Evolutionary conservation across 1,284 basidiomycete species (phyloP), one percentile per base, ranked within the genome.

Genomic region (Leccinum subspadiceum): DNA sequence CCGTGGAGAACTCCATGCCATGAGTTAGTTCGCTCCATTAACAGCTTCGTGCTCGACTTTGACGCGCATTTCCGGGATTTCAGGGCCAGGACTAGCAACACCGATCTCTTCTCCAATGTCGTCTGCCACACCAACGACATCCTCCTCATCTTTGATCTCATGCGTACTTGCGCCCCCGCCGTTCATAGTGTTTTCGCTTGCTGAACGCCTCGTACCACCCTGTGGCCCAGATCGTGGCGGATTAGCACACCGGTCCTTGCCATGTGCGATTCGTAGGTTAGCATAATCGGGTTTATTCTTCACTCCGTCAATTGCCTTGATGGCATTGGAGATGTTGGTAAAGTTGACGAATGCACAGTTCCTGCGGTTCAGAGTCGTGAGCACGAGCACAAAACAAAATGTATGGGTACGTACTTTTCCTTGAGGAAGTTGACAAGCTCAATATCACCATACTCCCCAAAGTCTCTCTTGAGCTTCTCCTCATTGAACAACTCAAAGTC

Each of bases 261-360:
- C 95, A 75, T 95, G 93, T 4, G 93, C 89, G 62, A 96, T 90
- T 39, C 92, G 88, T 62, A 95, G 77, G 73, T 86, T 87, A 26
- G 84, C 81, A 71, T 95, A 95, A 72, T 93, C 92, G 5, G 89
- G 82, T 73, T 91, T 91, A 70, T 82, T 84, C 83, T 96, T 95
- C 75, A 96, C 85, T 12, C 87, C 90, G 60, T 96, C 94, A 68
- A 97, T 95, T 17, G 95, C 94, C 79, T 97, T 97, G 81, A 95
- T 94, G 24, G 94, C 94, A 67, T 94, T 93, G 57, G 90, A 87
- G 66, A 97, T 89, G 76, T 94, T 94, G 53, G 87, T 89, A 70
- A 94, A 97, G 80, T 97, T 98, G 70, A 96, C 91, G 73, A 96
- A 98, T 35, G 92, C 93, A 69, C 93, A 96, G 76, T 94, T 93